phyloP scores from a whole-genome alignment of 495 filamentous ascomycete species.

The Astrocystis sublimbata region DNA sequence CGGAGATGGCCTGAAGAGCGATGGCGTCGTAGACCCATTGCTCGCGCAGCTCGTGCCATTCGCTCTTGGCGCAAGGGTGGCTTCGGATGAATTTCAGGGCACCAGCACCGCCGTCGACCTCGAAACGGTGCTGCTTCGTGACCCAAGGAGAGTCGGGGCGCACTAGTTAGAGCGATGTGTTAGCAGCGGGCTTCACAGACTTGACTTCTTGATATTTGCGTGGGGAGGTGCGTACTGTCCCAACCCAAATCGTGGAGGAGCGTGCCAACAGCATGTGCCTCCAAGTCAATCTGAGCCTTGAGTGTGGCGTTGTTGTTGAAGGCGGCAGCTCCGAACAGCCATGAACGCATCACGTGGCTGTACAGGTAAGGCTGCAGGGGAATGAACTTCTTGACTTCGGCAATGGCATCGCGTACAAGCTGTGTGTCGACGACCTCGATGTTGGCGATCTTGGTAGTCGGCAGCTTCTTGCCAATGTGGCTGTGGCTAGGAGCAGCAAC shows the following conservation, averaged over 20 bases:
- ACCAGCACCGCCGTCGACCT: conserved; percentile 55
- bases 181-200: conserved; percentile 28
- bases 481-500: conserved; percentile 5
- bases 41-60: conserved; percentile 41
- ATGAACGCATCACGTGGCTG: conserved; percentile 34
- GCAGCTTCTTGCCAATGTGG: conserved; percentile 10
- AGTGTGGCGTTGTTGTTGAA: conserved; percentile 35
- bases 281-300: conserved; percentile 34
- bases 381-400: conserved; percentile 18
- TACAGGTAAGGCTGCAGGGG: conserved; percentile 25
- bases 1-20: conserved; percentile 48
- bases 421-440: conserved; percentile 18
- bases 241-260: conserved; percentile 57
- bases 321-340: conserved; percentile 31
- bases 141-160: conserved; percentile 27
- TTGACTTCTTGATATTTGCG: conserved; percentile 17
- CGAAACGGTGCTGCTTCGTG: conserved; percentile 51
- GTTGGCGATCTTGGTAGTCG: conserved; percentile 16
- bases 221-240: conserved; percentile 26
- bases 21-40: conserved; percentile 59
- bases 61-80: conserved; percentile 19
- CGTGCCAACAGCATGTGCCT: conserved; percentile 46
- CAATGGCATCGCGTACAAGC: conserved; percentile 10
- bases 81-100: conserved; percentile 45
- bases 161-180: conserved; percentile 26